A percentile compares a stretch with the other conserved stretches of the same genome.
phyloP scores from a whole-genome alignment of 306 rosid species.

The Vachellia pachyceras region DNA sequence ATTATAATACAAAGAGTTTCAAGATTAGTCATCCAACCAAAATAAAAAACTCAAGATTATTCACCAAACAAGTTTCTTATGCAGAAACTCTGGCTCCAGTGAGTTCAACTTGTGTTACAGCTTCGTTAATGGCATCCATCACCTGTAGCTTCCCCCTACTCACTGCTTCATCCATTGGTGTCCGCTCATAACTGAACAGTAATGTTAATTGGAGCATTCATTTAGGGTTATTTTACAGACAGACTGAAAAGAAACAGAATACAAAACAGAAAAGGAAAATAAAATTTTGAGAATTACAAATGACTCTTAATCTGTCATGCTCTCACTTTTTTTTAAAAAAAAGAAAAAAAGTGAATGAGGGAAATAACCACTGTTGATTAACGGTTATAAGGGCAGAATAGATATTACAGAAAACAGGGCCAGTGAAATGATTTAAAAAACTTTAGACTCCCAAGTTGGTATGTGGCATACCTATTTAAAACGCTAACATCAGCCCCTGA shows the following conservation, averaged over 20 bases:
- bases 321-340: not conserved
- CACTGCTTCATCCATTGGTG: slow-evolving; percentile 92
- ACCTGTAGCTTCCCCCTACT: slow-evolving; percentile 68
- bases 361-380: not conserved
- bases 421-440: slow-evolving; percentile 3
- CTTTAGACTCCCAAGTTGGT: not conserved
- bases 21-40: not conserved
- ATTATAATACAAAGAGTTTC: not conserved
- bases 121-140: slow-evolving; percentile 76
- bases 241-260: not conserved
- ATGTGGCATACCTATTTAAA: slow-evolving; percentile 64
- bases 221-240: not conserved
- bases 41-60: not conserved
- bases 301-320: not conserved
- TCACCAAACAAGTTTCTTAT: slow-evolving; percentile 18
- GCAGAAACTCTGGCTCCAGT: slow-evolving; percentile 52
- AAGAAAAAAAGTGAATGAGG: not conserved
- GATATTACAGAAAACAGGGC: not conserved
- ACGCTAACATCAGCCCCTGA: slow-evolving; percentile 75
- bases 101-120: slow-evolving; percentile 75
- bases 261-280: not conserved
- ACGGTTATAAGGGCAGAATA: not conserved
- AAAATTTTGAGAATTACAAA: not conserved
- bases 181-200: slow-evolving; percentile 73
- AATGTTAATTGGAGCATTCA: slow-evolving; percentile 9